These are phyloP conservation scores for Phytopythium litorale DNA, from an alignment of 352 stramenopile species.

Conservation along the genomic window DNA sequence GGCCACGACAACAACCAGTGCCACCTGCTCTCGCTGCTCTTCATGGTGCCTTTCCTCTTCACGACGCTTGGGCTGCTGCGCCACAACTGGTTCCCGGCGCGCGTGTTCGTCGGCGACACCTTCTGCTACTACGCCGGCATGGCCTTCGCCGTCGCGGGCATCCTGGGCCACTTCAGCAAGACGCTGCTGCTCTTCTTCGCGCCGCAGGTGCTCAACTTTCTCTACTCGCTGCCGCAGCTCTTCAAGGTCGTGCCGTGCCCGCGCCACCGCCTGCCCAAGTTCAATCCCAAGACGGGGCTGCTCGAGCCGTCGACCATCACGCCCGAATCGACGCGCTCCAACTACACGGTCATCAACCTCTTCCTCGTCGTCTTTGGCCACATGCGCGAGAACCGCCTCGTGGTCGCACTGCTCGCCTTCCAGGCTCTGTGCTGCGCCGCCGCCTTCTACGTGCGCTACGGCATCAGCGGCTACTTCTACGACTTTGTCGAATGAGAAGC, in stretches of 20 bases:
- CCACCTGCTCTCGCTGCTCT: constrained; percentile 95
- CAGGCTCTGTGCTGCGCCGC: constrained; percentile 65
- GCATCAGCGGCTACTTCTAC: constrained; percentile 85
- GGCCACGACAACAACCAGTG: constrained; percentile 80
- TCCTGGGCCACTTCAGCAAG: constrained; percentile 98
- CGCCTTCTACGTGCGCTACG: constrained; percentile 86
- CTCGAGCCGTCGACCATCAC: constrained; percentile 92
- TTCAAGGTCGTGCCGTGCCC: constrained; percentile 98
- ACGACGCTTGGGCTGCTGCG: constrained; percentile 93
- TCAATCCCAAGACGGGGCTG: constrained; percentile 89
- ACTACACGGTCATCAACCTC: constrained; percentile 89
- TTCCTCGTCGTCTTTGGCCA: constrained; percentile 83
- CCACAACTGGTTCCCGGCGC: constrained; percentile 98
- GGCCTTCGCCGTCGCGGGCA: constrained; percentile 96
- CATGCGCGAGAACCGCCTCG: constrained; percentile 74
- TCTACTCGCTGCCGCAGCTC: constrained; percentile 97
- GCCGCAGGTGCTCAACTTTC: constrained; percentile 98
- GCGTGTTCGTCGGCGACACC: constrained; percentile 98
- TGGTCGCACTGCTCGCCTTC: constrained; percentile 66
- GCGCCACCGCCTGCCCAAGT: constrained; percentile 96
- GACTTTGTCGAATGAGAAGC: constrained; percentile 66
- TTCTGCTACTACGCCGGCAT: constrained; percentile 99
- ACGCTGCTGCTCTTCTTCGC: constrained; percentile 98
- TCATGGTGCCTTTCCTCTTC: constrained; percentile 95
- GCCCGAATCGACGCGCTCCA: constrained; percentile 74